Percentiles rank a stretch among this genome's conserved stretches.
Evolutionary conservation across 2,329 filamentous ascomycete genomes (phyloP).

Genomic region (Calonectria fujianensis): DNA sequence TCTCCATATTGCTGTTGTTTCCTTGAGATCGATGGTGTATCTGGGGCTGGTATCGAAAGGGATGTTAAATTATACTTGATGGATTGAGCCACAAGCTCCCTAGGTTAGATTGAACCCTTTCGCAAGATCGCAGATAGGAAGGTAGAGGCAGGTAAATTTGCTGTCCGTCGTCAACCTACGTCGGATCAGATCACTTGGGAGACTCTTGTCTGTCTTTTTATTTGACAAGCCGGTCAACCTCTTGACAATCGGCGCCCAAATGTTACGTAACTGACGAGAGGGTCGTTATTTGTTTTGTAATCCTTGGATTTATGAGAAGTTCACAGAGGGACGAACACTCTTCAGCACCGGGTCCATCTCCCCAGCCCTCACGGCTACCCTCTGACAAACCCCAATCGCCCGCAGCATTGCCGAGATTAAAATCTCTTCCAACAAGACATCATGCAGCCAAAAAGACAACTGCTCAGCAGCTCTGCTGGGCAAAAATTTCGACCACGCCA

Average conservation of each 20-base stretch:
- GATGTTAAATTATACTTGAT: neutral
- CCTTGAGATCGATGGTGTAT: neutral
- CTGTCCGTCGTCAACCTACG: neutral
- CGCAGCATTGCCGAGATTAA: neutral
- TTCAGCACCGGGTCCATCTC: neutral
- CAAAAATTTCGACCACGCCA: conserved; percentile 35
- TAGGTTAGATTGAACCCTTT: neutral
- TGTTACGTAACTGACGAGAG: neutral
- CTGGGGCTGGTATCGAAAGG: neutral
- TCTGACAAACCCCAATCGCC: neutral
- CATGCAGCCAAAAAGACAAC: neutral
- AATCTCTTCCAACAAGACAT: neutral
- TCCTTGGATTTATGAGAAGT: neutral
- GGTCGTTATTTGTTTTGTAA: neutral
- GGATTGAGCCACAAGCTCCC: neutral
- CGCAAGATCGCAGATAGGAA: neutral
- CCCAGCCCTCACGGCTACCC: neutral
- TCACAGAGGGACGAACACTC: neutral
- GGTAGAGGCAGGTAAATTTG: too few relatives aligned
- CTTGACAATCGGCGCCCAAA: neutral
- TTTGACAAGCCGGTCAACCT: neutral
- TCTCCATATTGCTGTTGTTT: neutral
- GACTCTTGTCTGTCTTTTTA: neutral
- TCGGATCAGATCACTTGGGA: neutral
- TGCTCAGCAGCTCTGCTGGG: neutral